Evolutionary conservation across 1,284 basidiomycete genomes (phyloP).

Genomic region (Moesziomyces parantarcticus): DNA sequence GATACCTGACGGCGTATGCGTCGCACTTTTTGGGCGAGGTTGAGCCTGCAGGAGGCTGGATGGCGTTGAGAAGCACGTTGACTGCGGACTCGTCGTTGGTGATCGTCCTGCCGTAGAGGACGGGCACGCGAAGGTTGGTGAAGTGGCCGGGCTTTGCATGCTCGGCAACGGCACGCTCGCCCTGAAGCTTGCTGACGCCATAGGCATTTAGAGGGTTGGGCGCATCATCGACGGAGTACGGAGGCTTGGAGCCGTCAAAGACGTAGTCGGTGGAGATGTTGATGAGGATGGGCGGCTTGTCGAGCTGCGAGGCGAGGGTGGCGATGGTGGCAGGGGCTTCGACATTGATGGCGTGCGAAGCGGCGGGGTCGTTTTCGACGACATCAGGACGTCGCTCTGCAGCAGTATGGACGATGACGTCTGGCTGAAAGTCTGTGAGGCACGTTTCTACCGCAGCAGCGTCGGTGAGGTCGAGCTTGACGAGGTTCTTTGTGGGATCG

Average conservation of each 20-base stretch:
- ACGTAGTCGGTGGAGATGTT: conserved; percentile 70
- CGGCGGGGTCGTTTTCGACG: conserved; percentile 69
- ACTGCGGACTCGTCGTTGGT: conserved; percentile 63
- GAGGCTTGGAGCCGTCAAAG: conserved; percentile 68
- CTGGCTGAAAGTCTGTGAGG: conserved; percentile 67
- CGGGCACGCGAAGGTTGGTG: conserved; percentile 69
- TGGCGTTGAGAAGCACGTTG: conserved; percentile 59
- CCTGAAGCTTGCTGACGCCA: conserved; percentile 65
- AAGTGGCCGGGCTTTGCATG: conserved; percentile 51
- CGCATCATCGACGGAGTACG: conserved; percentile 69
- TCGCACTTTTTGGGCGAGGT: conserved; percentile 44
- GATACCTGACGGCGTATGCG: conserved; percentile 70
- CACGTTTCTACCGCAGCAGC: conserved; percentile 67
- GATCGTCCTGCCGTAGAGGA: conserved; percentile 58
- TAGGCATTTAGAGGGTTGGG: conserved; percentile 71
- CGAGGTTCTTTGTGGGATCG: conserved; percentile 66
- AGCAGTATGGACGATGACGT: conserved; percentile 71
- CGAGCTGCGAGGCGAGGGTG: conserved; percentile 50
- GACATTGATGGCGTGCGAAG: conserved; percentile 70
- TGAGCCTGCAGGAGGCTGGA: conserved; percentile 32
- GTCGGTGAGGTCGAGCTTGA: conserved; percentile 70
- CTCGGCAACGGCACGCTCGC: conserved; percentile 65
- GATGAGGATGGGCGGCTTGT: conserved; percentile 64
- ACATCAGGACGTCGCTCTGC: conserved; percentile 70
- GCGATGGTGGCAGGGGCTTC: conserved; percentile 69